phyloP scores from a whole-genome alignment of 495 filamentous ascomycete species.

The Annulohypoxylon stygium region DNA sequence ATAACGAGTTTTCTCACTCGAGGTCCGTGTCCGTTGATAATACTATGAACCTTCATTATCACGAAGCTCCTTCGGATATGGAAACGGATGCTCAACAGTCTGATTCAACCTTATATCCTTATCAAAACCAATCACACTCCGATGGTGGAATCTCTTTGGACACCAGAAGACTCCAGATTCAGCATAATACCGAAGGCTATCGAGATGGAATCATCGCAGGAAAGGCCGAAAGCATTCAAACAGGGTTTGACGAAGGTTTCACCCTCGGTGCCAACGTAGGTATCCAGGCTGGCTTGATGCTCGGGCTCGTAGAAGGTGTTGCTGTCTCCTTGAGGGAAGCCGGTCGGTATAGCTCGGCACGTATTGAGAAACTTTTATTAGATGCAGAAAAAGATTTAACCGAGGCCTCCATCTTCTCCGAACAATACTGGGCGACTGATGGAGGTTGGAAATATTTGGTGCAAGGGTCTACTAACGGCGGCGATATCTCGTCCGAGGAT shows the following conservation, averaged over 20 bases:
- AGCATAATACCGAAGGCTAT: slow-evolving; percentile 89
- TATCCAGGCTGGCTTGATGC: slow-evolving; percentile 73
- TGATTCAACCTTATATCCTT: neutral
- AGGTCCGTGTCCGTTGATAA: no score
- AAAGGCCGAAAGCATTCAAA: slow-evolving; percentile 78
- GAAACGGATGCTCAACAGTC: no score
- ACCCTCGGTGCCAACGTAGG: slow-evolving; percentile 83
- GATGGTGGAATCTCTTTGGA: slow-evolving; percentile 38
- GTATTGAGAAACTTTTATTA: slow-evolving; percentile 57
- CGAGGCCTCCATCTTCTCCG: slow-evolving; percentile 72
- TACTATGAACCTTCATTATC: no score
- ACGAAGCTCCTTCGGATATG: no score
- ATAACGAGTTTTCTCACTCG: no score
- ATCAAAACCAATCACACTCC: neutral
- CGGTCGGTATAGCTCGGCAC: slow-evolving; percentile 30
- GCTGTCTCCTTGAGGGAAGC: slow-evolving; percentile 51
- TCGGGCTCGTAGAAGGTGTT: slow-evolving; percentile 80
- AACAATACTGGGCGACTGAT: slow-evolving; percentile 69
- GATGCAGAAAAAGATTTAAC: slow-evolving; percentile 71
- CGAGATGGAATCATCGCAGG: slow-evolving; percentile 83
- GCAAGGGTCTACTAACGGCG: slow-evolving; percentile 46
- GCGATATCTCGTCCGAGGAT: slow-evolving; percentile 60
- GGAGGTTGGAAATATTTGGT: slow-evolving; percentile 75
- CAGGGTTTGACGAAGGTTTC: slow-evolving; percentile 91
- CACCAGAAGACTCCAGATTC: slow-evolving; percentile 67